These are phyloP conservation scores for Leccinum subgranulosum DNA, from an alignment of 768 basidiomycete genomes.

Conservation along the genomic window DNA sequence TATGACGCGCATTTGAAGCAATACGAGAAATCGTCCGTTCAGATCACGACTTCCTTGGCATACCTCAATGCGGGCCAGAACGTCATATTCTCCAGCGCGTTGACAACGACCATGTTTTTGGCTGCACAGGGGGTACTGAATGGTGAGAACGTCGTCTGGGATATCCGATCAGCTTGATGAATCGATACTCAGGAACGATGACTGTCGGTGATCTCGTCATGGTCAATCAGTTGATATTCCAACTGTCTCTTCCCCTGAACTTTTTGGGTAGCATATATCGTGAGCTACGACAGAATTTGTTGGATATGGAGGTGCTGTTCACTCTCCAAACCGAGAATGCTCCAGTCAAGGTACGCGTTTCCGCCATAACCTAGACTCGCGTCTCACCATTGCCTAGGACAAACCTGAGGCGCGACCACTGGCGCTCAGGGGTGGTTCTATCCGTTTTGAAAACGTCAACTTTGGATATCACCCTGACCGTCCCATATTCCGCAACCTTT, in stretches of 20 bases:
- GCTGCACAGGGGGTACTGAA: conserved; percentile 93
- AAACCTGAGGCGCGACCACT: conserved; percentile 65
- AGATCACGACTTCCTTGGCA: conserved; percentile 92
- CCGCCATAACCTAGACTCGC: not conserved
- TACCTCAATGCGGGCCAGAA: conserved; percentile 96
- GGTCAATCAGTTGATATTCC: conserved; percentile 99
- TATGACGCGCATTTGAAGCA: conserved; percentile 85
- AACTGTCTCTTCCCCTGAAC: conserved; percentile 92
- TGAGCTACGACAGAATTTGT: conserved; percentile 90
- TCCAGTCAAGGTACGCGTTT: conserved; percentile 50
- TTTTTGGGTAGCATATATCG: conserved; percentile 97
- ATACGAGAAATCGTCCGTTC: conserved; percentile 90
- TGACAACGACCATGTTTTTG: conserved; percentile 94
- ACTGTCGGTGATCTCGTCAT: conserved; percentile 98
- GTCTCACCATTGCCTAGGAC: conserved; percentile 48
- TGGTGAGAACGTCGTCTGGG: conserved; percentile 42
- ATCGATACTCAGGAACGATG: conserved; percentile 72
- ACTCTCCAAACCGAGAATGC: conserved; percentile 82
- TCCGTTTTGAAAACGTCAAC: conserved; percentile 87
- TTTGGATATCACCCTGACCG: conserved; percentile 93
- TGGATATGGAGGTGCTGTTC: conserved; percentile 97
- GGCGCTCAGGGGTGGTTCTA: conserved; percentile 73
- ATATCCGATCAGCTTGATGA: not conserved
- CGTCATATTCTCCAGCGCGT: conserved; percentile 89
- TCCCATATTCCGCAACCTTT: conserved; percentile 84